Evolutionary conservation across 441 rosid species (phyloP), one percentile per base, ranked within the genome.

Genomic region (Pelargonium fulgidum): DNA sequence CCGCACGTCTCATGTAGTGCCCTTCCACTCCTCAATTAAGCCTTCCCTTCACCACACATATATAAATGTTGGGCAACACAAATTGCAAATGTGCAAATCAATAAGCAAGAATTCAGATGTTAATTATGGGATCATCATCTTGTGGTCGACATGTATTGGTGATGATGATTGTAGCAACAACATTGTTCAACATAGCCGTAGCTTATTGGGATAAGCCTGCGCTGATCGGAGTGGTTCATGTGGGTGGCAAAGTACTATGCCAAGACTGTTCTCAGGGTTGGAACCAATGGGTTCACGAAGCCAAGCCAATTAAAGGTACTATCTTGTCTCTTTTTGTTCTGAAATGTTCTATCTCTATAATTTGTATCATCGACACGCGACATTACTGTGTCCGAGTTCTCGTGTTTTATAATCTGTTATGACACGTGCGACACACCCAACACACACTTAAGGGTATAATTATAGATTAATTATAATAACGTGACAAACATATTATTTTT

Each of bases 181-280:
- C 79, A 56, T 7, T 83, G 11, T 11, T 81, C 65, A 61, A 59
- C 70, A 42, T 62, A 36, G 80, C 62, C 3, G 50, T 9, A 73
- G 85, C 80, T 13, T 39, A 36, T 36, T 7, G 70, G 62, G 39
- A 70, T 13, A 74, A 47, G n/a, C 72, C 52, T n/a, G 76, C 67
- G 39, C 67, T 9, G 26, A 17, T 13, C 2, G 76, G 79, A 50
- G 72, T 76, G 69, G 76, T 87, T 22, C 89, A 85, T 69, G 84
- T 87, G n/a, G 72, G 78, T 16, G 97, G 96, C 0, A 81, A 83
- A 75, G 89, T 91, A 0, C 42, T 84, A 76, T 91, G 93, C 77
- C 97, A 89, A 70, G 95, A 89, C 70, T 91, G 97, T 81, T 65
- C 83, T 72, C 82, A 86, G 58, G 77, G 81, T 78, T 89, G 84